phyloP scores from a whole-genome alignment of 75 land plant species.

The Larix kaempferi region DNA sequence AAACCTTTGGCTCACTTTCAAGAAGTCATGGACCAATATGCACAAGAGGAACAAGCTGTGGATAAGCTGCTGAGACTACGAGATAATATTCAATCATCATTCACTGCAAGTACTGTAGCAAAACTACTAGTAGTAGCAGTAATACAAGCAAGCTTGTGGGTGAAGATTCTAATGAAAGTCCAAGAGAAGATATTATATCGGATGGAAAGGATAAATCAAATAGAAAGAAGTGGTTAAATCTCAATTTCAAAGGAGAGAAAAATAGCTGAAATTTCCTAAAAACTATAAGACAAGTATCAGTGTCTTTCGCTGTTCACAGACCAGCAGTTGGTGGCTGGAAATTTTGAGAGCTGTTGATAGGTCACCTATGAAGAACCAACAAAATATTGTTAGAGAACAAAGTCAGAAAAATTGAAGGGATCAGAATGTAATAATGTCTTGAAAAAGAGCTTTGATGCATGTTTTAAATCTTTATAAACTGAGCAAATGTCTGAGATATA shows the following conservation, averaged over 20 bases:
- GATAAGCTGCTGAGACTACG: slow-evolving; percentile 82
- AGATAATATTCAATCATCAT: slow-evolving; percentile 79
- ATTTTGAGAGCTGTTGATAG: too few species aligned
- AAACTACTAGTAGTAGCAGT: slow-evolving; percentile 40
- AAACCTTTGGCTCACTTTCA: slow-evolving; percentile 83
- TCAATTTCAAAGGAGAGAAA: slow-evolving; percentile 62
- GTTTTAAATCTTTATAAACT: too few species aligned
- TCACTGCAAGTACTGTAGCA: slow-evolving; percentile 35
- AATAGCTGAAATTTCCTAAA: slow-evolving; percentile 8
- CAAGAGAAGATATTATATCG: slow-evolving; percentile 36
- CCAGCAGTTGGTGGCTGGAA: too few species aligned
- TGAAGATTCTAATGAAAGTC: slow-evolving; percentile 54
- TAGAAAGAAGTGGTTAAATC: slow-evolving; percentile 84
- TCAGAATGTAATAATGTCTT: too few species aligned
- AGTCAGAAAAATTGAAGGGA: too few species aligned
- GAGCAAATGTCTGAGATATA: too few species aligned
- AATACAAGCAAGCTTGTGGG: slow-evolving; percentile 38
- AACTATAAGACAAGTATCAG: too few species aligned
- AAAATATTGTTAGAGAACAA: too few species aligned
- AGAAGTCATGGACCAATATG: slow-evolving; percentile 76
- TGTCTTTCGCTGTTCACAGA: too few species aligned
- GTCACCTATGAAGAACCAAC: too few species aligned
- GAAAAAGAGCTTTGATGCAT: too few species aligned
- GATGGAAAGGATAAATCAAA: slow-evolving; percentile 65
- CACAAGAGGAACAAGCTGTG: slow-evolving; percentile 79